Evolutionary conservation across 345 rosid genomes (phyloP), one percentile per base, ranked within the genome.

Genomic region (Aquilaria yunnanensis): DNA sequence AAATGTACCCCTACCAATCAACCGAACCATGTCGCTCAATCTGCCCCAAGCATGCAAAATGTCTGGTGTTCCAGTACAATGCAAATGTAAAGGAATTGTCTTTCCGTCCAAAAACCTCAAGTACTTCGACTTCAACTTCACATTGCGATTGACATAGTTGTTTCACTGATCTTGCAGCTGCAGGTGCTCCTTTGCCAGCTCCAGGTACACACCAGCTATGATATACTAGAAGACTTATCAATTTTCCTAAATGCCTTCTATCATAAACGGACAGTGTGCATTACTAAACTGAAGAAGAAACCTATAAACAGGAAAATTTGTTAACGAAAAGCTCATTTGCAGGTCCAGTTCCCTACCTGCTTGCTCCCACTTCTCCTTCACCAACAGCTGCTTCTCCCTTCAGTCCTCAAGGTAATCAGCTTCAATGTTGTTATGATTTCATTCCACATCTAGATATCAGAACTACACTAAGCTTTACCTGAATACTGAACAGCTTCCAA

Each of bases 161-260:
- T 12, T 29, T 0, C 57, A 65, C 33, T 45, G 6, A 0, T 66
- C 64, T 74, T 74, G 75, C 83, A 87, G 98, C 89, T 52, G 62
- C 98, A 45, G 96, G 91, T 30, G 34, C 83, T 43, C 98, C 96
- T 66, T 78, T 92, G 11, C 96, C 96, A 45, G 83, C 96, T 62
- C 96, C 96, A 80, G 97, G 92, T 86, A 80, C 32, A 3, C n/a
- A 29, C 30, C 23, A 23, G 23, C 23, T 0, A 23, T 23, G 23
- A 23, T 23, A 23, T 23, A 23, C 23, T 23, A 23, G 23, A 23
- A 23, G 23, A 23, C 23, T 23, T 23, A 23, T 23, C 23, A 23
- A 23, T 23, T 23, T 23, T 23, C 23, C 23, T 23, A 23, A 10
- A 7, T 31, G n/a, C 33, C 50, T 11, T 46, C 51, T 49, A 14